These are phyloP conservation scores for Beauveria medogensis DNA, from an alignment of 2,329 filamentous ascomycete genomes.

Conservation along the genomic window DNA sequence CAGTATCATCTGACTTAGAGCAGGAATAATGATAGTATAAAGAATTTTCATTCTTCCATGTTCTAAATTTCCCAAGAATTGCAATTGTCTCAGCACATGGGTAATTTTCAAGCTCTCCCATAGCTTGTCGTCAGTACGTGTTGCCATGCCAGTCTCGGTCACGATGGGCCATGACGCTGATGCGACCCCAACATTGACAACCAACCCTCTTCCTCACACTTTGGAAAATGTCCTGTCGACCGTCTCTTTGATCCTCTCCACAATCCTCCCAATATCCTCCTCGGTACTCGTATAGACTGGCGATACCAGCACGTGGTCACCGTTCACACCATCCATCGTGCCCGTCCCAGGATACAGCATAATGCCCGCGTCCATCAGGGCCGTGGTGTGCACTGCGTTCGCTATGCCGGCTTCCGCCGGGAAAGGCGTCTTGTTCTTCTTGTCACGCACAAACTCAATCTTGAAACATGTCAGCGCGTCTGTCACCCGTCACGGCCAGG, in stretches of 20 bases:
- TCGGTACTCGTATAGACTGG: conserved; percentile 38
- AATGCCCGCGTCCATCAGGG: conserved; percentile 36
- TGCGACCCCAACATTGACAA: background rate
- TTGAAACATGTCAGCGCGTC: conserved; percentile 4
- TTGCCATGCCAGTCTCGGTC: background rate
- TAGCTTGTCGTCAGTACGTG: background rate
- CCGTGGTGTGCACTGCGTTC: conserved; percentile 22
- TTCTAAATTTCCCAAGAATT: background rate
- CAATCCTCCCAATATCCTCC: conserved; percentile 16
- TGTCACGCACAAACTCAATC: conserved; percentile 23
- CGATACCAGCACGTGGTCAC: conserved; percentile 19
- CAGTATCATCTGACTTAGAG: too few relatives aligned
- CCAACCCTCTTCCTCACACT: background rate
- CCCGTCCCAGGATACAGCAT: conserved; percentile 34
- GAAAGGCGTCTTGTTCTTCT: conserved; percentile 20
- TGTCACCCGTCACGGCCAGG: background rate
- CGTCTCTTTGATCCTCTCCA: conserved; percentile 12
- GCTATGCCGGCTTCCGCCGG: conserved; percentile 23
- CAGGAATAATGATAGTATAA: too few relatives aligned
- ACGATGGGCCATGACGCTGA: too few relatives aligned
- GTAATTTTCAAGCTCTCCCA: background rate
- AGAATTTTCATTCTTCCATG: too few relatives aligned
- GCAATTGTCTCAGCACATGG: background rate
- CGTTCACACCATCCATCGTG: conserved; percentile 16
- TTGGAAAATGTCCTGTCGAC: conserved; percentile 10